Conservation (phyloP, 768 basidiomycete species). For the Lactarius psammicola region DNA sequence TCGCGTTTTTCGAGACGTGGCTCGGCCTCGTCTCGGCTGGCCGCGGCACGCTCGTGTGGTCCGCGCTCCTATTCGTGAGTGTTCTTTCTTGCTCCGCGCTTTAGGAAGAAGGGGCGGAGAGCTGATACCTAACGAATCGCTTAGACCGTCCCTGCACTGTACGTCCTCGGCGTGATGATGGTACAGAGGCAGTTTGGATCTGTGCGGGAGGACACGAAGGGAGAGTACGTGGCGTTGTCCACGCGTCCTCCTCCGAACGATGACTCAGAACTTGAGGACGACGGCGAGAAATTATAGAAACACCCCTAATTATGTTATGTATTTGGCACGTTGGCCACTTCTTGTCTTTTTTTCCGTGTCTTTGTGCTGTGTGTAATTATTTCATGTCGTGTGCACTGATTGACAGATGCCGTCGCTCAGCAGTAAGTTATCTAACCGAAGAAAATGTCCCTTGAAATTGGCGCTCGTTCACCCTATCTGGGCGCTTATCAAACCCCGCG, state of each 20-base stretch:
- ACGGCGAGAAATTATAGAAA: too few relatives aligned
- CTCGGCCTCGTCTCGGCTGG: constrained; percentile 10
- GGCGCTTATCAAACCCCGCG: too few relatives aligned
- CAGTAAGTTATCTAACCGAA: too few relatives aligned
- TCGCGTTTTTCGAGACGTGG: constrained; percentile 11
- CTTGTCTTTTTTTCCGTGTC: too few relatives aligned
- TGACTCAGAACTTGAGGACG: constrained; percentile 2
- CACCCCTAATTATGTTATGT: constrained; percentile 1
- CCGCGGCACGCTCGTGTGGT: not conserved
- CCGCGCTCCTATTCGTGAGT: constrained; percentile 14
- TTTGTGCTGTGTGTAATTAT: too few relatives aligned
- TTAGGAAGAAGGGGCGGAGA: not conserved
- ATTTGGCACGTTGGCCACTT: not conserved
- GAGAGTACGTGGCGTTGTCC: constrained; percentile 12
- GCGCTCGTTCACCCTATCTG: too few relatives aligned
- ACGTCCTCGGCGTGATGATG: constrained; percentile 7
- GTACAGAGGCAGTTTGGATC: constrained; percentile 12
- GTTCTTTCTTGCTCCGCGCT: too few relatives aligned
- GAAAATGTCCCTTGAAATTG: too few relatives aligned
- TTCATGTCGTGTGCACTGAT: too few relatives aligned
- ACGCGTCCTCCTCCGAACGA: not conserved
- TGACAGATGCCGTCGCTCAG: too few relatives aligned
- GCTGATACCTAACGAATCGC: not conserved
- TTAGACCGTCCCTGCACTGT: constrained; percentile 4
- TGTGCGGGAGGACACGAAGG: not conserved